A percentile compares a stretch with the other conserved stretches of the same genome.
Evolutionary conservation across 306 rosid genomes (phyloP).

Genomic region (Lupinus albus): DNA sequence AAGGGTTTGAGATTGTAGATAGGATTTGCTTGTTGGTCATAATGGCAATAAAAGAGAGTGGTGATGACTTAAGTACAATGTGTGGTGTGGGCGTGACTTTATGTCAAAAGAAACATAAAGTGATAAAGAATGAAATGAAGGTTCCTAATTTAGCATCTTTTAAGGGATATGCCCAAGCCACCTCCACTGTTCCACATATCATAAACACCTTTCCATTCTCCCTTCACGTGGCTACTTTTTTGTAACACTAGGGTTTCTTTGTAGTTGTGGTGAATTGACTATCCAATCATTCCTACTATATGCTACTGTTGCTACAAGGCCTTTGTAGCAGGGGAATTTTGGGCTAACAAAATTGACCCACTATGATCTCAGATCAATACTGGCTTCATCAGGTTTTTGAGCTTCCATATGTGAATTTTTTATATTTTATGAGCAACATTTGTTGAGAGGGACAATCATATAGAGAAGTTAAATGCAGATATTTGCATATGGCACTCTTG

Average conservation of each 20-base stretch:
- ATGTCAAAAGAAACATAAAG: conserved; percentile 43
- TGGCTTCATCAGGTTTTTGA: not conserved
- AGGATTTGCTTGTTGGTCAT: conserved; percentile 59
- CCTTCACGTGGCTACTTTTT: conserved; percentile 41
- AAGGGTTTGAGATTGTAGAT: conserved; percentile 51
- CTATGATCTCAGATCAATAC: too few relatives aligned
- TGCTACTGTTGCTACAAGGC: not conserved
- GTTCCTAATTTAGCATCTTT: conserved; percentile 75
- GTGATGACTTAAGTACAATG: conserved; percentile 66
- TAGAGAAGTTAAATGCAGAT: too few relatives aligned
- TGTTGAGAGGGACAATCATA: too few relatives aligned
- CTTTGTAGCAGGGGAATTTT: not conserved
- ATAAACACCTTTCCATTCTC: conserved; percentile 43
- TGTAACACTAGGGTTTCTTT: conserved; percentile 22
- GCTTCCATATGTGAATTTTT: not conserved
- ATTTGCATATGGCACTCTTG: too few relatives aligned
- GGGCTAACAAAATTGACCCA: too few relatives aligned
- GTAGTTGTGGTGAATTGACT: not conserved
- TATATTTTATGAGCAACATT: too few relatives aligned
- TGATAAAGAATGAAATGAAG: conserved; percentile 50
- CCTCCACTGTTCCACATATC: conserved; percentile 50
- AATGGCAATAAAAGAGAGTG: conserved; percentile 57
- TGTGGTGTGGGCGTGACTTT: conserved; percentile 54
- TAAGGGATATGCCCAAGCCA: conserved; percentile 76
- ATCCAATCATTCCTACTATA: conserved; percentile 26